Conservation (phyloP, 306 rosid genomes). For the Casuarina equisetifolia region DNA sequence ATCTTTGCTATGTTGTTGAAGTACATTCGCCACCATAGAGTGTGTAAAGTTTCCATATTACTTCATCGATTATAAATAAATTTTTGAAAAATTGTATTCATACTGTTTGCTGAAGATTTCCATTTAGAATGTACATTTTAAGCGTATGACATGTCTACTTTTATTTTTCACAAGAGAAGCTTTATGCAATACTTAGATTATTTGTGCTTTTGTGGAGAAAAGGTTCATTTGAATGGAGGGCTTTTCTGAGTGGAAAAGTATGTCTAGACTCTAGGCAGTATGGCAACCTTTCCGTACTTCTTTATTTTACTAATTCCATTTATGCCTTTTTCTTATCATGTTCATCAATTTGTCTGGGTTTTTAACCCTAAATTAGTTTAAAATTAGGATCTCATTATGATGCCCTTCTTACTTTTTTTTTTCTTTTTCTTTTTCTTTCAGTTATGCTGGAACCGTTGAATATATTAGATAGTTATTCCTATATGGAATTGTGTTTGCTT, state of each 20-base stretch:
- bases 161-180: neutral
- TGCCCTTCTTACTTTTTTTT: too few relatives aligned
- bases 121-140: neutral
- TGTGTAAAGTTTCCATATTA: neutral
- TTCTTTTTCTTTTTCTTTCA: too few relatives aligned
- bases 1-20: neutral
- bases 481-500: too few relatives aligned
- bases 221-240: slow-evolving; percentile 3
- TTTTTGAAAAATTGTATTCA: neutral
- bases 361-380: too few relatives aligned
- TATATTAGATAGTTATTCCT: too few relatives aligned
- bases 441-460: too few relatives aligned
- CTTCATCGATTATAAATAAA: neutral
- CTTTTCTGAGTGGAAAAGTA: neutral
- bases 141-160: neutral
- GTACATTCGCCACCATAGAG: neutral
- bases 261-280: neutral
- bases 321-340: neutral
- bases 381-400: too few relatives aligned
- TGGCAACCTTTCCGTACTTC: neutral
- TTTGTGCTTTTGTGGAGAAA: neutral
- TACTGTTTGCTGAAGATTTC: neutral
- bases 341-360: too few relatives aligned
- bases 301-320: neutral
- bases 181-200: neutral